Conservation (phyloP, 257 asterid genomes). For the Cordia subcordata region DNA sequence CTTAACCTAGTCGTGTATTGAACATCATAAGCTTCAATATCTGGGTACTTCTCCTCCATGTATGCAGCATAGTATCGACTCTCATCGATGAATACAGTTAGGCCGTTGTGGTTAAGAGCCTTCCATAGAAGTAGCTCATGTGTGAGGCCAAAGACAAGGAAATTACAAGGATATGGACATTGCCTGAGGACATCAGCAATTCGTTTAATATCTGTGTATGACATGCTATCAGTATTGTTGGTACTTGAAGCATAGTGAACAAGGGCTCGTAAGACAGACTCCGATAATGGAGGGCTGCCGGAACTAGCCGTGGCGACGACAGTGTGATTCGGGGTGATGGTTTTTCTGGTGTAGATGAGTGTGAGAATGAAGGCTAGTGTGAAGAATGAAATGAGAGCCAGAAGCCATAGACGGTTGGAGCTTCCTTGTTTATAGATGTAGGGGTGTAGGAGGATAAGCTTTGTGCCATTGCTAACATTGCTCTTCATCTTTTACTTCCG, state of each 20-base stretch:
- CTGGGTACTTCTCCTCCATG: slow-evolving; percentile 52
- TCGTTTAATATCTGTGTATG: slow-evolving; percentile 43
- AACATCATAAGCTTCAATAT: slow-evolving; percentile 55
- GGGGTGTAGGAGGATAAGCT: slow-evolving; percentile 88
- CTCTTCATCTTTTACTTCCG: slow-evolving; percentile 49
- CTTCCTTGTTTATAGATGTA: slow-evolving; percentile 88
- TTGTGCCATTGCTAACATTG: slow-evolving; percentile 57
- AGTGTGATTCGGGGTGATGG: slow-evolving; percentile 26
- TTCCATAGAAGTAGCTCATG: slow-evolving; percentile 58
- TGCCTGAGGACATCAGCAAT: slow-evolving; percentile 48
- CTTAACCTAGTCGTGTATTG: slow-evolving; percentile 52
- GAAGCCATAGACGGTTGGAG: slow-evolving; percentile 77
- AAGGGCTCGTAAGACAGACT: slow-evolving; percentile 34
- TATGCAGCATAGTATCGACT: slow-evolving; percentile 50
- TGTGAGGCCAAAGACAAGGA: slow-evolving; percentile 52
- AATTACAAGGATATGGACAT: slow-evolving; percentile 48
- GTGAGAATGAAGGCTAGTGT: slow-evolving; percentile 67
- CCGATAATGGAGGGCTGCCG: slow-evolving; percentile 20
- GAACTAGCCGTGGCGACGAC: slow-evolving; percentile 21
- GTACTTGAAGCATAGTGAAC: slow-evolving; percentile 53
- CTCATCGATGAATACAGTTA: slow-evolving; percentile 54
- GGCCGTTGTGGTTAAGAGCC: slow-evolving; percentile 47
- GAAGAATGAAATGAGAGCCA: slow-evolving; percentile 63
- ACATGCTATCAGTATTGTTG: slow-evolving; percentile 41
- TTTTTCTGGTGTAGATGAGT: slow-evolving; percentile 68